Percentiles rank a stretch among this genome's conserved stretches.
phyloP scores from a whole-genome alignment of 192 early-diverging fungal genomes.

The Backusella sp. region DNA sequence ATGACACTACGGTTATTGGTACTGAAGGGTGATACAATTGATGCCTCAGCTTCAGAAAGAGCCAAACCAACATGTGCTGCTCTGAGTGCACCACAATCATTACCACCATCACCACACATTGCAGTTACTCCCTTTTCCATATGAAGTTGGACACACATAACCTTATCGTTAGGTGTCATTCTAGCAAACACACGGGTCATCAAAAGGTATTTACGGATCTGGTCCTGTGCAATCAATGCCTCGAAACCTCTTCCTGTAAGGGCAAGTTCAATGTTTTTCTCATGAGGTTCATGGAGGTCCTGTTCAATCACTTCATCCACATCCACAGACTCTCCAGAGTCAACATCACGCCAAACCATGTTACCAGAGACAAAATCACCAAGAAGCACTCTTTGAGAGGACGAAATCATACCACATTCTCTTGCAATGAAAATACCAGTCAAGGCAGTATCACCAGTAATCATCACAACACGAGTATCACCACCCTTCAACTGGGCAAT shows the following conservation, averaged over 20 bases:
- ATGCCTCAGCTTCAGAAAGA: conserved; percentile 74
- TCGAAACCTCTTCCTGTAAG: conserved; percentile 71
- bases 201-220: conserved; percentile 56
- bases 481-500: conserved; percentile 67
- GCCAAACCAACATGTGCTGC: conserved; percentile 81
- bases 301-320: conserved; percentile 29
- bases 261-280: conserved; percentile 58
- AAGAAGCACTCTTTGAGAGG: conserved; percentile 49
- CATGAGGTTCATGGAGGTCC: conserved; percentile 11
- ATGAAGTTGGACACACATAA: conserved; percentile 67
- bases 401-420: conserved; percentile 62
- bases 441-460: conserved; percentile 79
- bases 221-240: conserved; percentile 34
- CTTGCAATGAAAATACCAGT: conserved; percentile 75
- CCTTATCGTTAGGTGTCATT: conserved; percentile 80
- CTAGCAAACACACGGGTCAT: conserved; percentile 76
- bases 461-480: conserved; percentile 77
- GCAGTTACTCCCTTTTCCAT: conserved; percentile 77
- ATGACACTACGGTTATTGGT: conserved; percentile 54
- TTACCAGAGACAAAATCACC: conserved; percentile 42
- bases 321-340: conserved; percentile 40
- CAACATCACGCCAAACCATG: conserved; percentile 60
- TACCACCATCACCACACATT: conserved; percentile 89
- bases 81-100: conserved; percentile 81
- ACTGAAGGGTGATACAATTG: conserved; percentile 84